Evolutionary conservation across 2,329 filamentous ascomycete genomes (phyloP).

Genomic region (Penicillium crustosum): DNA sequence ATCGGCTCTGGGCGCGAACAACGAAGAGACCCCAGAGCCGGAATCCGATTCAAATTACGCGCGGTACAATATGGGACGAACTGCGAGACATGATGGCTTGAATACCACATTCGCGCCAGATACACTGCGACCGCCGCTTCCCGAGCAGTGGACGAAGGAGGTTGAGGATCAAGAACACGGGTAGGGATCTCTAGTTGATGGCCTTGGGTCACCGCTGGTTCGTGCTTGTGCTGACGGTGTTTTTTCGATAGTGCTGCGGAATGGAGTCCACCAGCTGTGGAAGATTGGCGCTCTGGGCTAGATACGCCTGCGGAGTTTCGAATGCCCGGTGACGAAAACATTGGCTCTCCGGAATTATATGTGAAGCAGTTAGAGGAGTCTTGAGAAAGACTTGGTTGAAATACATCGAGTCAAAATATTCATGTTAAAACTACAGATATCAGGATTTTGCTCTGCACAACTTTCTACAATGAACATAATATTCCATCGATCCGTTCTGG

Average conservation of each 20-base stretch:
- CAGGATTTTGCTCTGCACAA: not conserved
- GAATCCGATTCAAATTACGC: not conserved
- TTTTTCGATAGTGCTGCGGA: not conserved
- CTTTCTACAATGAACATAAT: not conserved
- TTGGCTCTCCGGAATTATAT: not conserved
- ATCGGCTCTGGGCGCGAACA: not conserved
- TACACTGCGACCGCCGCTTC: conserved; percentile 3
- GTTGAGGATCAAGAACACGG: not conserved
- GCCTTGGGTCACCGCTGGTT: not conserved
- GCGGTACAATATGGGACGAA: not conserved
- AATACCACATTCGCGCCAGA: not conserved
- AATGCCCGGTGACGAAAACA: not conserved
- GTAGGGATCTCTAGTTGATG: not conserved
- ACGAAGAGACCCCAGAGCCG: not conserved
- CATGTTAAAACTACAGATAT: not conserved
- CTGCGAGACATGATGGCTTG: not conserved
- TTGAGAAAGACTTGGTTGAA: not conserved
- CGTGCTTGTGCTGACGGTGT: not conserved
- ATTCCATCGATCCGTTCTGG: not conserved
- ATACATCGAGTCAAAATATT: not conserved
- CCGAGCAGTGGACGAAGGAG: conserved; percentile 6
- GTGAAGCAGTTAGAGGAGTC: not conserved
- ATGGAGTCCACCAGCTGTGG: not conserved
- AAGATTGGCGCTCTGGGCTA: not conserved
- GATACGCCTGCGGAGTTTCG: not conserved